Evolutionary conservation across 1,284 basidiomycete genomes (phyloP), one percentile per base, ranked within the genome.

Genomic region (Cerioporus squamosus): DNA sequence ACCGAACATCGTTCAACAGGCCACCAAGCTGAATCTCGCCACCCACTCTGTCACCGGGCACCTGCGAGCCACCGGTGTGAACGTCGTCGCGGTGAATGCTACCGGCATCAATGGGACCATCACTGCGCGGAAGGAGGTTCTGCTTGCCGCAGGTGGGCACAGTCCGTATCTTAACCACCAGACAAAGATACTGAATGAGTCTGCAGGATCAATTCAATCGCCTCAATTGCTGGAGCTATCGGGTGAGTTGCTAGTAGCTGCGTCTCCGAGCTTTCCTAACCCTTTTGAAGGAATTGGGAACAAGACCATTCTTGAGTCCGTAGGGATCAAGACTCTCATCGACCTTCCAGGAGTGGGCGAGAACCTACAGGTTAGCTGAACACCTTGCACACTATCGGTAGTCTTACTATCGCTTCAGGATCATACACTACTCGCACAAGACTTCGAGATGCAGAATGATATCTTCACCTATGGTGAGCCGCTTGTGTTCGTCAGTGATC

Each of bases 1-100:
- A 7, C 14, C 3, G 1, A 31, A 12, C 14, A 18, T 3, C 12
- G 20, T n/a, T 40, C 17, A 20, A 2, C 12, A 55, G 58, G 50
- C 49, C 12, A 49, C 50, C 9, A 51, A 55, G 18, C 23, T 55
- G 23, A 44, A 31, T 8, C 53, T 55, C 26, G 15, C 23, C 12
- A 15, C 20, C 22, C 2, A n/a, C 23, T 51, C 48, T 9, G 31
- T 15, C 29, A 29, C 29, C 2, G 20, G 18, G 4, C n/a, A 14
- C 29, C 97, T 48, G 82, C 97, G 59, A 95, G 70, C 36, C 61
- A 68, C 17, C 56, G 67, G 56, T 66, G 72, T 60, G 20, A 33
- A 33, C 36, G 66, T 53, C 31, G 49, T 26, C 60, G 66, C 45
- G 40, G 54, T 50, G 51, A 53, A 38, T 48, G 61, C 46, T 2